Conservation (phyloP, 148 eudicot genomes). For the Polygonum aviculare region DNA sequence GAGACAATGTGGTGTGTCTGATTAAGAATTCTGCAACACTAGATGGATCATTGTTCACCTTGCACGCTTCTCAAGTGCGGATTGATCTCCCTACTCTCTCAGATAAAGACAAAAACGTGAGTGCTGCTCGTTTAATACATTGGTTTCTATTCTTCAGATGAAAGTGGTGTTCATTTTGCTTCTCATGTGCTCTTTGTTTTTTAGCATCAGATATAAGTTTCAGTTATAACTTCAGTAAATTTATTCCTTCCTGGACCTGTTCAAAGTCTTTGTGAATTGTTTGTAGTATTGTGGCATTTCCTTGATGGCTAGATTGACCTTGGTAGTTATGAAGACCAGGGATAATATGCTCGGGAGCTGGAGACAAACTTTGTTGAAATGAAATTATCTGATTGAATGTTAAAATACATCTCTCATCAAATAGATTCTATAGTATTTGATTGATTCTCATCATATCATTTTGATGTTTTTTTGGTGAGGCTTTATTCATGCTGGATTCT, state of each 20-base stretch:
- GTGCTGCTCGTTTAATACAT: conserved; percentile 5
- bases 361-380: background rate
- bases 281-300: background rate
- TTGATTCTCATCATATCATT: background rate
- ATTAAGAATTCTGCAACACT: conserved; percentile 84
- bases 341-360: background rate
- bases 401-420: background rate
- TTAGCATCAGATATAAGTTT: background rate
- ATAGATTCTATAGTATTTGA: background rate
- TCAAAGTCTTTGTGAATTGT: background rate
- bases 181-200: background rate
- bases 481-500: conserved; percentile 1
- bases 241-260: background rate
- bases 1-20: conserved; percentile 66
- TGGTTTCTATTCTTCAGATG: background rate
- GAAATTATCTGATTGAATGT: background rate
- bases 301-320: background rate
- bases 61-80: conserved; percentile 80
- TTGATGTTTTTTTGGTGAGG: conserved; percentile 4
- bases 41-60: conserved; percentile 72
- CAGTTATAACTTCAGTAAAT: background rate
- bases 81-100: conserved; percentile 81
- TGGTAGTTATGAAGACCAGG: background rate
- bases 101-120: conserved; percentile 80
- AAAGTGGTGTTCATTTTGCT: background rate